Base-by-base conservation (phyloP, 129 eudicot genomes). In the Lactuca saligna region DNA sequence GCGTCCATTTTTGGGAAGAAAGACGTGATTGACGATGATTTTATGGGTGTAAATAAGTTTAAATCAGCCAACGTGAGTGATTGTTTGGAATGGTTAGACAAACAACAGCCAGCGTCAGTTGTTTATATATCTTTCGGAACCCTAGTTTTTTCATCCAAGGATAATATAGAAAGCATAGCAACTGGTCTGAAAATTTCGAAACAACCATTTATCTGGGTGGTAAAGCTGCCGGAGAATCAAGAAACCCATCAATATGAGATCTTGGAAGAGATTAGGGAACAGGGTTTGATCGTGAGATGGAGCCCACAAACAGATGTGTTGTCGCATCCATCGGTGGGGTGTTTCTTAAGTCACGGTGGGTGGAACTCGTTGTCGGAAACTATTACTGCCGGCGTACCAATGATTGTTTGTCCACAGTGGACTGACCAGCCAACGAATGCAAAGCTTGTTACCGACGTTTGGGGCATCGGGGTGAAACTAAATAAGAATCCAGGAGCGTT, bases 101-200 rank as follows among this genome's bases (percentile, higher is more conserved):
- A 39, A 11, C 67, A 66, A n/a, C 48, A 38, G 2, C 63, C 63
- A 1, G 49, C 61, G 3, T 79, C 82, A 4, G 82, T 79, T 4
- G 41, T 79, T 16, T 72, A 79, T 25, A 70, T 79, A 33, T 72
- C 82, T 6, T 79, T 79, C 34, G 82, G 79, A 48, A 79, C 74
- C 56, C 8, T 72, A 12, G 12, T 53, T 13, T 67, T 15, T 32
- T 14, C 59, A 1, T 35, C 78, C 44, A 39, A 39, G 44, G 1
- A 35, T 4, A 6, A 57, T 7, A 71, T 20, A 31, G 57, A 71
- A 32, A 57, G 61, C 38, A 61, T 78, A 25, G 67, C 69, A 35
- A 35, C 38, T 35, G 38, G 38, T 35, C 38, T 35, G 38, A 35
- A 35, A 35, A 16, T 31, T 39, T 6, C 8, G 38, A 35, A 35